These are phyloP conservation scores for Pinus albicaulis DNA, from an alignment of 75 land plant genomes.

Conservation along the genomic window DNA sequence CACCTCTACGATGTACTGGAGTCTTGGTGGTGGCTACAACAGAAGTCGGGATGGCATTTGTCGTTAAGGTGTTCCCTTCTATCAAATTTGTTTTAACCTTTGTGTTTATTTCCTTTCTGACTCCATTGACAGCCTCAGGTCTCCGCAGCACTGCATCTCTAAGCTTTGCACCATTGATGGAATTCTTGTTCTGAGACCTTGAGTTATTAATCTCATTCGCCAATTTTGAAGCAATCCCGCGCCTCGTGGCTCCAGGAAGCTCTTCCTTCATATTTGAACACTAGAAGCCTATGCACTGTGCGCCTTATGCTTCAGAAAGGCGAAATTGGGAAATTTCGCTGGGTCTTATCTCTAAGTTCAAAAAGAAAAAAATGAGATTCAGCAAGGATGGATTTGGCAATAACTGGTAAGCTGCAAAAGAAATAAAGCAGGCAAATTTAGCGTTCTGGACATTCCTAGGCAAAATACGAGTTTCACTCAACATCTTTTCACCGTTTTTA, in stretches of 20 bases:
- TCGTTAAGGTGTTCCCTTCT: not conserved
- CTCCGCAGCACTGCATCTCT: not conserved
- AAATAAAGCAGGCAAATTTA: too few relatives aligned
- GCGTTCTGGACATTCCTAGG: too few relatives aligned
- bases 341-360: too few relatives aligned
- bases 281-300: too few relatives aligned
- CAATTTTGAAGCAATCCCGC: not conserved
- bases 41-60: not conserved
- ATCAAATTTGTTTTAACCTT: not conserved
- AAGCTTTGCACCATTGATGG: not conserved
- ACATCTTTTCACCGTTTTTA: too few relatives aligned
- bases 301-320: too few relatives aligned
- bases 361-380: too few relatives aligned
- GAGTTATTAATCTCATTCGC: not conserved
- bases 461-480: too few relatives aligned
- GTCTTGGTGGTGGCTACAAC: not conserved
- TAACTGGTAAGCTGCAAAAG: too few relatives aligned
- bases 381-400: too few relatives aligned
- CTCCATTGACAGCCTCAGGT: slow-evolving; percentile 1
- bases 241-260: slow-evolving; percentile 1
- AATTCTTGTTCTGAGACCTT: not conserved
- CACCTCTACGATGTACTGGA: not conserved
- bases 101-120: not conserved
- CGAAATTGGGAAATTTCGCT: too few relatives aligned
- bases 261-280: slow-evolving; percentile 10